Conservation (phyloP, 208 protist species). For the Crithidia brevicula region DNA sequence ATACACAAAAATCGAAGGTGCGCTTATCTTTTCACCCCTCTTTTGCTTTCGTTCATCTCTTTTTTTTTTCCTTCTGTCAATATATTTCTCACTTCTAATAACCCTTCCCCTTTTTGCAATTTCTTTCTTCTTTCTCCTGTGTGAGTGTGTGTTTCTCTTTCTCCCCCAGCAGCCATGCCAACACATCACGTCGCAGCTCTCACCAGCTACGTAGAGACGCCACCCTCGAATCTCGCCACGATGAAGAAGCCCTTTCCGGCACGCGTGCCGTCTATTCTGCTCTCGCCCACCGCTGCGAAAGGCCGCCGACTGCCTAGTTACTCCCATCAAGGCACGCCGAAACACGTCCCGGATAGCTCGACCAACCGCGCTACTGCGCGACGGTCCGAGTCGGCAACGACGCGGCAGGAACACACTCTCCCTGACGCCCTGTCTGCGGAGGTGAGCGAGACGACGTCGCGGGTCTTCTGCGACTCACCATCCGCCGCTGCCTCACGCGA, state of each 20-base stretch:
- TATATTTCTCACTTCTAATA: background rate
- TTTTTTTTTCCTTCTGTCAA: background rate
- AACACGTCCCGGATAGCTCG: too few species aligned
- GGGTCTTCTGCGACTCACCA: background rate
- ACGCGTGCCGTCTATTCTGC: background rate
- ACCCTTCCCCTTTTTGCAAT: background rate
- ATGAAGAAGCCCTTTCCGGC: background rate
- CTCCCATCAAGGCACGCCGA: too few species aligned
- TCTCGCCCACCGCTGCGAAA: background rate
- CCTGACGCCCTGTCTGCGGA: background rate
- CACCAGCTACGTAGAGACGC: constrained; percentile 10
- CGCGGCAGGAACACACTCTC: background rate
- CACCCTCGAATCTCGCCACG: background rate
- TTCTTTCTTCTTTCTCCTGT: constrained; percentile 1
- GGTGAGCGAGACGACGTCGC: background rate
- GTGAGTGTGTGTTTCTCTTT: background rate
- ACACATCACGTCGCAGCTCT: background rate
- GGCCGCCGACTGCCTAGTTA: too few species aligned
- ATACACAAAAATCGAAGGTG: too few species aligned
- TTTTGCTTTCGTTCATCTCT: constrained; percentile 16
- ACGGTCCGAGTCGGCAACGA: background rate
- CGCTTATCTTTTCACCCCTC: constrained; percentile 8
- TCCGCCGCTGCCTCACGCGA: background rate
- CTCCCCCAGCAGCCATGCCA: background rate
- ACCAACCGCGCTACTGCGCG: too few species aligned